phyloP scores from a whole-genome alignment of 345 rosid species.

The Lagerstroemia speciosa region DNA sequence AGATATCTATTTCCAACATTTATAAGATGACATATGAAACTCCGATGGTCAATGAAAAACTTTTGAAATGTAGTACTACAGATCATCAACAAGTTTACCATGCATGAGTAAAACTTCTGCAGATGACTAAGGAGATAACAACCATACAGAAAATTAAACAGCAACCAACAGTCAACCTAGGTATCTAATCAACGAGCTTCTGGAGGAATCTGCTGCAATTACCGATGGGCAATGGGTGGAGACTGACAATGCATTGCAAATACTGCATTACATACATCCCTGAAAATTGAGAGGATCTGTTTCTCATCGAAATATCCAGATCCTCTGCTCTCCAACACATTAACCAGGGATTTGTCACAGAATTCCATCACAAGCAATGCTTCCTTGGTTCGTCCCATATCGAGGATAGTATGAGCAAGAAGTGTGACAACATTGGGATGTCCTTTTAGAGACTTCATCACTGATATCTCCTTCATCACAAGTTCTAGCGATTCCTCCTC shows the following conservation, averaged over 20 bases:
- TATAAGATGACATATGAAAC: not conserved
- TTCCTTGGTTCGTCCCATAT: constrained; percentile 90
- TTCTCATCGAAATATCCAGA: constrained; percentile 79
- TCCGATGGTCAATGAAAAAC: not conserved
- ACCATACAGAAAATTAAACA: not conserved
- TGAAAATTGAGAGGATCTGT: constrained; percentile 61
- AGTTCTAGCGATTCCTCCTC: constrained; percentile 73
- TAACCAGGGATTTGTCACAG: constrained; percentile 82
- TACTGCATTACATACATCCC: constrained; percentile 91
- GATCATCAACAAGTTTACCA: not conserved
- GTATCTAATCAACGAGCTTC: not conserved
- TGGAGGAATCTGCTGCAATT: not conserved
- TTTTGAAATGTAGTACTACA: too few relatives aligned
- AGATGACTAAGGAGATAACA: not conserved
- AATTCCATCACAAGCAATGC: constrained; percentile 88
- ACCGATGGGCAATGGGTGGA: constrained; percentile 96
- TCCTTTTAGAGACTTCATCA: constrained; percentile 73
- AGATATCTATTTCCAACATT: not conserved
- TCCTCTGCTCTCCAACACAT: constrained; percentile 74
- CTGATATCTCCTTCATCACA: constrained; percentile 68
- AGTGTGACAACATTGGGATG: constrained; percentile 85
- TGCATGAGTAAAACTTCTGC: not conserved
- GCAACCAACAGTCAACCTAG: not conserved
- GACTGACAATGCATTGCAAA: constrained; percentile 91
- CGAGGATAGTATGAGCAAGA: constrained; percentile 55